These are phyloP conservation scores for Penicillium cataractarum DNA, from an alignment of 495 filamentous ascomycete genomes.

Conservation along the genomic window DNA sequence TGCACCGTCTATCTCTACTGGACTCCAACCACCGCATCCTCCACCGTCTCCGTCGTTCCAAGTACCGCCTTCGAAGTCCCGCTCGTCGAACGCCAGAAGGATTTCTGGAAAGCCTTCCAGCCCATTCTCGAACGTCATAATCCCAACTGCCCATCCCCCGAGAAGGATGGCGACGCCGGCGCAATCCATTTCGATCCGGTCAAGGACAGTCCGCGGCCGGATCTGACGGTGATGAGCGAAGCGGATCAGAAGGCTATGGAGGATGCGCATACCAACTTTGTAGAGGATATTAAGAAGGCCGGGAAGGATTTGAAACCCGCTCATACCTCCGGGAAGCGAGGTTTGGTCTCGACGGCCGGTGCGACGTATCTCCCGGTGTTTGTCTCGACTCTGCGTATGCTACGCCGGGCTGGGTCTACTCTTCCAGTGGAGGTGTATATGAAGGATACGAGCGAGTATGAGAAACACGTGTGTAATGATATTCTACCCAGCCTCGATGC, in stretches of 20 bases:
- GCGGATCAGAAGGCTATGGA: conserved; percentile 40
- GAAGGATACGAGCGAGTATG: conserved; percentile 52
- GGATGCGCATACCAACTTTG: conserved; percentile 47
- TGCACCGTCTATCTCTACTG: conserved; percentile 45
- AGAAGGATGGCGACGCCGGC: conserved; percentile 26
- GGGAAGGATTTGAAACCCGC: conserved; percentile 40
- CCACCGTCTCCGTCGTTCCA: conserved; percentile 42
- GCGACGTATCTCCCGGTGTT: conserved; percentile 50
- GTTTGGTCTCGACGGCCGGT: conserved; percentile 58
- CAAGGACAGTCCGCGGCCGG: conserved; percentile 35
- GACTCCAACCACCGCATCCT: conserved; percentile 36
- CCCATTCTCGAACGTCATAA: conserved; percentile 38
- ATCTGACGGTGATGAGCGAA: conserved; percentile 39
- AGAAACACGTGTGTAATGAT: conserved; percentile 54
- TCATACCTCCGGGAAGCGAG: conserved; percentile 50
- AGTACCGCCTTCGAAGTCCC: conserved; percentile 45
- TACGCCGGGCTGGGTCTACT: conserved; percentile 57
- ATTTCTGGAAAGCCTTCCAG: conserved; percentile 45
- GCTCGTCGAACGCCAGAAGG: conserved; percentile 40
- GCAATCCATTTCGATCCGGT: conserved; percentile 40
- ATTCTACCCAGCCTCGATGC: conserved; percentile 55
- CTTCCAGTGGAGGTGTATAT: conserved; percentile 64
- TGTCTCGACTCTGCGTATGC: conserved; percentile 58
- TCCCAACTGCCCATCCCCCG: conserved; percentile 38
- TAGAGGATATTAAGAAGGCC: conserved; percentile 37